Evolutionary conservation across 345 rosid genomes (phyloP), one percentile per base, ranked within the genome.

Genomic region (Alliaria petiolata): DNA sequence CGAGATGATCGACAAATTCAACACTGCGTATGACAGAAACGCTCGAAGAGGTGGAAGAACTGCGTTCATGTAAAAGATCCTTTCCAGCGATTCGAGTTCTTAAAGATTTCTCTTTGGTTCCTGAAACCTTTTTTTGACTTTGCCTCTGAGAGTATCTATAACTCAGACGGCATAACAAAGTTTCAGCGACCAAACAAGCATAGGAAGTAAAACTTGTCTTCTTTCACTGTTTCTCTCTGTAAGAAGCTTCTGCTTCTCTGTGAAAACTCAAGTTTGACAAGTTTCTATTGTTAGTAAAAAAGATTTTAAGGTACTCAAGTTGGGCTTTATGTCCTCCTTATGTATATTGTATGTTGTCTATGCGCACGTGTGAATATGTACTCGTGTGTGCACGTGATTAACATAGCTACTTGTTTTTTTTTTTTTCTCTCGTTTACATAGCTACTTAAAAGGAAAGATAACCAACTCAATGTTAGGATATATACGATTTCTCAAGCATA

Each of bases 1-100:
- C 34, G 96, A 91, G 85, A 83, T 93, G 50, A 88, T 89, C 9
- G 98, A 93, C 80, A 93, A 93, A 79, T 93, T 91, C 91, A 91
- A 91, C 89, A 86, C 83, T n/a, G 93, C 97, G 16, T 93, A 86
- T 57, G 96, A 93, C 75, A 89, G 95, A 87, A 90, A 87, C 57
- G 80, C 85, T 70, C 87, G 97, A 77, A 81, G 95, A 79, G 96
- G 99, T 71, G 96, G 99, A 46, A 86, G 97, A 77, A 82, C 95
- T 14, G 83, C 92, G 17, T 91, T 89, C 60, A 86, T 93, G 73
- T 88, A 77, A 90, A 78, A 25, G 40, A 57, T 51, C 38, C 13
- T 54, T 20, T 50, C 47, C 68, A 40, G 26, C 25, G 17, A 59
- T 67, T 59, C 33, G 11, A 50, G 35, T 50, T 40, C 17, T 16